Percentiles rank a stretch among this genome's conserved stretches.
These are phyloP conservation scores for Sequoiadendron giganteum DNA, from an alignment of 75 land plant genomes.

Conservation along the genomic window DNA sequence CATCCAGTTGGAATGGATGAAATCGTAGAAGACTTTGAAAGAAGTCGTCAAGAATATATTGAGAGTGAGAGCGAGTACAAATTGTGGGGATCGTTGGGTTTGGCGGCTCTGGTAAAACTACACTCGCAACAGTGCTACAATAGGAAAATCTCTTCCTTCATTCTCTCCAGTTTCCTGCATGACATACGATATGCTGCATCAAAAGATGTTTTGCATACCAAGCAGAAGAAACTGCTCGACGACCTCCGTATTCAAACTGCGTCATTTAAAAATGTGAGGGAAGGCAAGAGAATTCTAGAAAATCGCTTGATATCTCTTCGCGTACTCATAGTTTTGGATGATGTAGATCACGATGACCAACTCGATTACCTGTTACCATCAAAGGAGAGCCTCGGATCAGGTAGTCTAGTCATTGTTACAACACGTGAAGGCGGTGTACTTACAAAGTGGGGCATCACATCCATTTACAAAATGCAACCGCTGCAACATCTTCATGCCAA, in stretches of 20 bases:
- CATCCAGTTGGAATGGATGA: neutral
- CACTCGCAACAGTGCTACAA: neutral
- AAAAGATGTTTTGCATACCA: neutral
- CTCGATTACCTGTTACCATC: no score
- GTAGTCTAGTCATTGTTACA: no score
- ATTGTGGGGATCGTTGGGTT: slow-evolving; percentile 2
- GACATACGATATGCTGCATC: neutral
- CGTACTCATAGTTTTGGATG: no score
- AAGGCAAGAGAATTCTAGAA: no score
- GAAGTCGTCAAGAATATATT: neutral
- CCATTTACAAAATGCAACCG: no score
- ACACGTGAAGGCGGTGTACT: no score
- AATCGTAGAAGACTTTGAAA: neutral
- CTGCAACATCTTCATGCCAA: no score
- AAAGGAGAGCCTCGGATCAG: no score
- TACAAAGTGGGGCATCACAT: no score
- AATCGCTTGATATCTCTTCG: no score
- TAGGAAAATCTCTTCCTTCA: neutral
- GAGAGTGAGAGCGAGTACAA: neutral
- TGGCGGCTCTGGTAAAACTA: neutral
- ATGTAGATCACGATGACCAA: no score
- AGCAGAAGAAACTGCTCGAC: neutral
- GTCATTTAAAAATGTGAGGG: no score
- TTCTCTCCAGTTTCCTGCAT: neutral
- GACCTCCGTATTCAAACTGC: neutral